A percentile compares a stretch with the other conserved stretches of the same genome.
Evolutionary conservation across 2,329 filamentous ascomycete genomes (phyloP).

Genomic region (Pezicula carpinea): DNA sequence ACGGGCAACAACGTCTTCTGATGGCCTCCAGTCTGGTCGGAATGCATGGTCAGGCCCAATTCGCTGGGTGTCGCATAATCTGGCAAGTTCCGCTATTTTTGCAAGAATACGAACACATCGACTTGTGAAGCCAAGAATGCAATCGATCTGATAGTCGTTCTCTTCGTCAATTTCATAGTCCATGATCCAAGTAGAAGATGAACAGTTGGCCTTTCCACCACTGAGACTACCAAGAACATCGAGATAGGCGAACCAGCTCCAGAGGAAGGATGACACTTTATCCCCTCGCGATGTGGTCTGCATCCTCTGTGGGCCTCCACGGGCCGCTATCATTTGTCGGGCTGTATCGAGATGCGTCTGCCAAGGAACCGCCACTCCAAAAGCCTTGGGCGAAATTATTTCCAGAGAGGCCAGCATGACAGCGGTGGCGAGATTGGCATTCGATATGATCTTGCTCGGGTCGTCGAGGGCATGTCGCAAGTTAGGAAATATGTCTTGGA

Average conservation of each 20-base stretch:
- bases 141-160: slow-evolving; percentile 69
- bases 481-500: slow-evolving; percentile 71
- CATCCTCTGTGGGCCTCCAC: slow-evolving; percentile 53
- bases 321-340: slow-evolving; percentile 66
- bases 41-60: slow-evolving; percentile 49
- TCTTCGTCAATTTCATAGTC: slow-evolving; percentile 49
- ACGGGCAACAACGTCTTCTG: slow-evolving; percentile 44
- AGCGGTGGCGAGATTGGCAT: slow-evolving; percentile 71
- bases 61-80: slow-evolving; percentile 61
- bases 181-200: slow-evolving; percentile 21
- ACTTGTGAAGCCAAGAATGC: slow-evolving; percentile 74
- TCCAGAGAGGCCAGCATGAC: slow-evolving; percentile 83
- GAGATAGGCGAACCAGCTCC: slow-evolving; percentile 79
- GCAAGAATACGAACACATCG: slow-evolving; percentile 67
- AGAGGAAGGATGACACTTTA: slow-evolving; percentile 67
- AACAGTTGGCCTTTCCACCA: slow-evolving; percentile 40
- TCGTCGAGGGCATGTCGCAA: slow-evolving; percentile 63
- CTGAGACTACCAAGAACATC: slow-evolving; percentile 72
- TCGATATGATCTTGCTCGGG: slow-evolving; percentile 58
- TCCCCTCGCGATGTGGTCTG: slow-evolving; percentile 41
- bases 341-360: slow-evolving; percentile 74
- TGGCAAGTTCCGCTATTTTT: slow-evolving; percentile 66
- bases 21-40: slow-evolving; percentile 52
- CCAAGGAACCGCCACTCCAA: slow-evolving; percentile 78
- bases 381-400: slow-evolving; percentile 76